Percentiles rank a stretch among this genome's conserved stretches.
These are phyloP conservation scores for Acanthamoeba comandoni DNA, from an alignment of 208 protist species.

Conservation along the genomic window DNA sequence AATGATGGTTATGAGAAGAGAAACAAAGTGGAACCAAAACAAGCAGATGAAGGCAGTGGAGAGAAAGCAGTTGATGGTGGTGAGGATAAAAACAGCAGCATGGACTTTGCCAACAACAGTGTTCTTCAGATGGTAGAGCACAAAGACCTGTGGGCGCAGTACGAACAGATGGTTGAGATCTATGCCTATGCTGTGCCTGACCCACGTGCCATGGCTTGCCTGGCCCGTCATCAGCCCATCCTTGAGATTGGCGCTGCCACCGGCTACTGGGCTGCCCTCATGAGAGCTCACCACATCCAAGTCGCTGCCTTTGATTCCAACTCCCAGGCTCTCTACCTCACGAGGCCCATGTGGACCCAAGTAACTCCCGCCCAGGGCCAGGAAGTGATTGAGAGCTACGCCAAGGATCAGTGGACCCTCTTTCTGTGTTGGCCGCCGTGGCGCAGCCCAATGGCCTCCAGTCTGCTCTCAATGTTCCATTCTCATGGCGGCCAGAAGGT, in stretches of 20 bases:
- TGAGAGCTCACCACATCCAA: not conserved
- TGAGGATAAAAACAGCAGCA: no score
- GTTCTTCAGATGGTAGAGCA: no score
- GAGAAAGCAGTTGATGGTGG: no score
- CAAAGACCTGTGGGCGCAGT: not conserved
- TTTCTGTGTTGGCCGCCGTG: constrained; percentile 37
- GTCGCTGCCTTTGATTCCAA: constrained; percentile 2
- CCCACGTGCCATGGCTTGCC: not conserved
- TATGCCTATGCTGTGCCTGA: constrained; percentile 9
- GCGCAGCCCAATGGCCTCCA: constrained; percentile 6
- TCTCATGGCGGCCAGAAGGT: not conserved
- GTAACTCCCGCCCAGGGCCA: not conserved
- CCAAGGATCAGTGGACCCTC: not conserved
- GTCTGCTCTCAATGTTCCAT: not conserved
- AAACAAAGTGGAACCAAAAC: no score
- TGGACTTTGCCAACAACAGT: no score
- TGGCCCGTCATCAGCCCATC: constrained; percentile 2
- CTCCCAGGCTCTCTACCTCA: no score
- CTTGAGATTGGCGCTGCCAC: constrained; percentile 10
- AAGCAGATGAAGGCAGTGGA: no score
- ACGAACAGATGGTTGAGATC: constrained; percentile 7
- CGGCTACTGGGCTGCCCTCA: constrained; percentile 34
- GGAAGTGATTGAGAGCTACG: not conserved
- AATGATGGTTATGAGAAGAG: no score
- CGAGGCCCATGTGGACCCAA: not conserved